Conservation (phyloP, 352 stramenopile species). For the Phytophthora rubi region DNA sequence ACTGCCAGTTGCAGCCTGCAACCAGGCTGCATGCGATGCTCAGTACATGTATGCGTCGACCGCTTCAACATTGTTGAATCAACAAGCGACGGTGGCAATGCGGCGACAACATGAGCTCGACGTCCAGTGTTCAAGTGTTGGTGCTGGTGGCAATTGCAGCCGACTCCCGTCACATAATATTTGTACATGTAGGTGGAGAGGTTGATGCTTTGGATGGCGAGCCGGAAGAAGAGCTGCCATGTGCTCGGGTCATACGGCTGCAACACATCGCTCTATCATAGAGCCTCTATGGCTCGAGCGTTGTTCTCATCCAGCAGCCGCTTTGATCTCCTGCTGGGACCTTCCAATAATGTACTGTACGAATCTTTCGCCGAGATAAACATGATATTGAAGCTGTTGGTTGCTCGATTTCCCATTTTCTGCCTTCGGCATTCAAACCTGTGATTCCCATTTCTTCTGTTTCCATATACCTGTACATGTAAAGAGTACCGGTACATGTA, state of each 20-base stretch:
- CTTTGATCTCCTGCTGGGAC: constrained; percentile 53
- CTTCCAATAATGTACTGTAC: constrained; percentile 3
- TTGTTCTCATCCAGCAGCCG: constrained; percentile 51
- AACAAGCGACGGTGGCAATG: constrained; percentile 15
- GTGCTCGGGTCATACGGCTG: not conserved
- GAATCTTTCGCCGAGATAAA: not conserved
- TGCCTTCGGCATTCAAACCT: no score
- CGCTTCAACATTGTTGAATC: constrained; percentile 2
- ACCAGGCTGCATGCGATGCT: not conserved
- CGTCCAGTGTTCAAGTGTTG: constrained; percentile 1
- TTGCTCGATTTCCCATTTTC: no score
- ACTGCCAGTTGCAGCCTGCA: no score
- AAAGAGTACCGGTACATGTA: no score
- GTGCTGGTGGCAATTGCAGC: not conserved
- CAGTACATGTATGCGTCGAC: constrained; percentile 3
- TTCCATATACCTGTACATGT: no score
- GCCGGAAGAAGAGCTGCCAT: not conserved
- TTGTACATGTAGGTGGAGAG: not conserved
- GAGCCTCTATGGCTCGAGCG: constrained; percentile 18
- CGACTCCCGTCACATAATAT: no score
- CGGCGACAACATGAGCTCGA: constrained; percentile 16
- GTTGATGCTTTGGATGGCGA: not conserved
- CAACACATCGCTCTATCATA: not conserved
- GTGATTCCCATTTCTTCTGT: no score
- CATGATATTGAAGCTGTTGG: not conserved